phyloP scores from a whole-genome alignment of 1,139 yeast genomes.

The Diutina pseudorugosa region DNA sequence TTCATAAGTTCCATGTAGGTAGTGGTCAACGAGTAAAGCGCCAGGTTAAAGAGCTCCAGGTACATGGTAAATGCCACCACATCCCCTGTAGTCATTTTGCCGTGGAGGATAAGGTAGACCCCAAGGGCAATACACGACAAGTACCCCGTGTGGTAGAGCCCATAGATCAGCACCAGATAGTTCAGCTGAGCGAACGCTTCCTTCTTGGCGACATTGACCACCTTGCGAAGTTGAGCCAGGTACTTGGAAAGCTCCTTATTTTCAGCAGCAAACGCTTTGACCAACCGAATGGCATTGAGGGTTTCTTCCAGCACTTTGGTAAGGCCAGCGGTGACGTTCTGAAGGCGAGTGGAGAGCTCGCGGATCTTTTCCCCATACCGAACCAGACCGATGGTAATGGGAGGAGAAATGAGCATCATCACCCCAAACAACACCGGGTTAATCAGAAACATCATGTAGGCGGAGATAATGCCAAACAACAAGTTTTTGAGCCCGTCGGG shows the following conservation, averaged over 20 bases:
- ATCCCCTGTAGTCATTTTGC: constrained; percentile 34
- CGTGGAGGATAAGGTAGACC: constrained; percentile 29
- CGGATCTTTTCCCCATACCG: constrained; percentile 39
- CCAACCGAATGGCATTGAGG: constrained; percentile 29
- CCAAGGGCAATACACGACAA: constrained; percentile 35
- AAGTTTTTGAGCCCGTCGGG: constrained; percentile 39
- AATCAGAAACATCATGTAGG: constrained; percentile 36
- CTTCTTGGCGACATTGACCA: constrained; percentile 29
- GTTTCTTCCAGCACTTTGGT: constrained; percentile 37
- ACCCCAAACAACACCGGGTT: constrained; percentile 35
- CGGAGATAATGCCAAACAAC: constrained; percentile 30
- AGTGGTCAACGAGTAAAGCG: constrained; percentile 36
- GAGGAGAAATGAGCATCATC: constrained; percentile 41
- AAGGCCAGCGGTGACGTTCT: constrained; percentile 35
- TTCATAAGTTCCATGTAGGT: constrained; percentile 45
- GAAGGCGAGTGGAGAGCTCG: constrained; percentile 29
- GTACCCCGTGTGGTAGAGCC: constrained; percentile 34
- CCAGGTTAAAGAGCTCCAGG: constrained; percentile 37
- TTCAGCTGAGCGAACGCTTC: constrained; percentile 39
- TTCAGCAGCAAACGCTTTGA: constrained; percentile 36
- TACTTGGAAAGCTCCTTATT: constrained; percentile 30
- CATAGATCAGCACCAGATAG: constrained; percentile 32
- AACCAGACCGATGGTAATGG: constrained; percentile 39
- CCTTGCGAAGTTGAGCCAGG: constrained; percentile 27
- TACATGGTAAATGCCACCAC: constrained; percentile 39